These are phyloP conservation scores for Cercospora sp. DNA, from an alignment of 2,329 filamentous ascomycete genomes.

Conservation along the genomic window DNA sequence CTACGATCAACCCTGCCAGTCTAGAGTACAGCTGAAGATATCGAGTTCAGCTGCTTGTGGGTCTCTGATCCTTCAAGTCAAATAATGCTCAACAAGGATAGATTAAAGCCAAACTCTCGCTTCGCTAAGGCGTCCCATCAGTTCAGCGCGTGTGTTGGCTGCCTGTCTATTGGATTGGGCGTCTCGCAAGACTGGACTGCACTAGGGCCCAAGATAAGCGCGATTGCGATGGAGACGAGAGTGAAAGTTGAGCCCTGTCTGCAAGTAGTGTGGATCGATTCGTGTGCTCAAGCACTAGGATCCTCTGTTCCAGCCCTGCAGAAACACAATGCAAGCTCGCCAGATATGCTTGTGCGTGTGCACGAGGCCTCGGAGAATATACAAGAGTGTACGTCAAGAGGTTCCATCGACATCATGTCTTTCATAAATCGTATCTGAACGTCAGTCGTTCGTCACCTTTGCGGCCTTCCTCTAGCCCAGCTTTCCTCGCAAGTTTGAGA, in stretches of 20 bases:
- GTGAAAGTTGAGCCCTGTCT: not conserved
- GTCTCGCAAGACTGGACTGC: not conserved
- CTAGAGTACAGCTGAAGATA: not conserved
- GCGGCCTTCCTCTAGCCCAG: conserved; percentile 41
- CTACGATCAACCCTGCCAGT: too few species aligned
- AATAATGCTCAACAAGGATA: not conserved
- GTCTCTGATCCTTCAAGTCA: not conserved
- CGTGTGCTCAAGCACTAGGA: not conserved
- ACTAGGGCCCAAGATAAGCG: not conserved
- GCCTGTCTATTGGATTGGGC: not conserved
- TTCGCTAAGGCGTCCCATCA: not conserved
- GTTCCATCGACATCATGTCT: not conserved
- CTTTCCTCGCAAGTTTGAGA: conserved; percentile 31
- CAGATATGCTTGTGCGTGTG: too few species aligned
- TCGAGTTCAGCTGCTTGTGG: not conserved
- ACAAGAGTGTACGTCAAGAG: too few species aligned
- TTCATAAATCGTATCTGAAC: conserved; percentile 46
- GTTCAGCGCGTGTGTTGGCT: not conserved
- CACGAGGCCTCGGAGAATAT: too few species aligned
- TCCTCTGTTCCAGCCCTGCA: not conserved
- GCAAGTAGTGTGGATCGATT: not conserved
- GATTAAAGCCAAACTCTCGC: not conserved
- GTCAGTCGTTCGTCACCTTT: conserved; percentile 52
- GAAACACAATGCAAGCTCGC: not conserved
- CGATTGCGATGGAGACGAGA: not conserved